A percentile compares a stretch with the other conserved stretches of the same genome.
These are phyloP conservation scores for Salvia hispanica DNA, from an alignment of 257 asterid species.

Conservation along the genomic window DNA sequence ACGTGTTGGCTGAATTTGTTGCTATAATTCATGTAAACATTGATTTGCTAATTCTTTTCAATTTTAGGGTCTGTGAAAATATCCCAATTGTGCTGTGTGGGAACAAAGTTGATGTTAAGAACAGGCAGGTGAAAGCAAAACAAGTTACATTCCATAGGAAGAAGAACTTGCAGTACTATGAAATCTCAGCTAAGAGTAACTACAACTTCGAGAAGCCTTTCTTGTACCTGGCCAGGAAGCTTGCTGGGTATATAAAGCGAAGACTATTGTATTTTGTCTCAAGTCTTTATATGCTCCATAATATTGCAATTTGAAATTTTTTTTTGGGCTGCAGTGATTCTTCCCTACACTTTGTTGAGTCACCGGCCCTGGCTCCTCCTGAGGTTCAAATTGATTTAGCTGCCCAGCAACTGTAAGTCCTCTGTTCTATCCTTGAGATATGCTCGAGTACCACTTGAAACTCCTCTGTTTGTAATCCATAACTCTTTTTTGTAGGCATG, in stretches of 20 bases:
- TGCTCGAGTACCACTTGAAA: neutral
- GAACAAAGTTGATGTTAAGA: conserved; percentile 79
- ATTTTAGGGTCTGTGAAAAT: conserved; percentile 65
- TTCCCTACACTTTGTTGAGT: conserved; percentile 65
- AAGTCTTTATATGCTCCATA: neutral
- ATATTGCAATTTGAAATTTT: neutral
- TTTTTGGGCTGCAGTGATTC: conserved; percentile 45
- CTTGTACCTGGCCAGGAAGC: conserved; percentile 67
- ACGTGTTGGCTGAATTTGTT: neutral
- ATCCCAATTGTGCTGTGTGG: conserved; percentile 76
- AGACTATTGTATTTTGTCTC: no score
- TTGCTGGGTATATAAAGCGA: conserved; percentile 55
- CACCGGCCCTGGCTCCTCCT: conserved; percentile 77
- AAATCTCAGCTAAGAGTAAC: conserved; percentile 79
- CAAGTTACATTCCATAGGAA: conserved; percentile 80
- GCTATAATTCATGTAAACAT: neutral
- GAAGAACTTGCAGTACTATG: conserved; percentile 71
- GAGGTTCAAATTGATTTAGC: conserved; percentile 62
- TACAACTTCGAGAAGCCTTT: conserved; percentile 87
- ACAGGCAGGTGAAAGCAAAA: conserved; percentile 78
- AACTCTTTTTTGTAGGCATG: conserved; percentile 49
- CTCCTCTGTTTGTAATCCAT: no score
- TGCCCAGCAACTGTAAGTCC: conserved; percentile 54
- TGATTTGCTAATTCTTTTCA: neutral
- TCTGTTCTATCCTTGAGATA: neutral